phyloP scores from a whole-genome alignment of 2,329 filamentous ascomycete genomes.

The Pseudogymnoascus sp. region DNA sequence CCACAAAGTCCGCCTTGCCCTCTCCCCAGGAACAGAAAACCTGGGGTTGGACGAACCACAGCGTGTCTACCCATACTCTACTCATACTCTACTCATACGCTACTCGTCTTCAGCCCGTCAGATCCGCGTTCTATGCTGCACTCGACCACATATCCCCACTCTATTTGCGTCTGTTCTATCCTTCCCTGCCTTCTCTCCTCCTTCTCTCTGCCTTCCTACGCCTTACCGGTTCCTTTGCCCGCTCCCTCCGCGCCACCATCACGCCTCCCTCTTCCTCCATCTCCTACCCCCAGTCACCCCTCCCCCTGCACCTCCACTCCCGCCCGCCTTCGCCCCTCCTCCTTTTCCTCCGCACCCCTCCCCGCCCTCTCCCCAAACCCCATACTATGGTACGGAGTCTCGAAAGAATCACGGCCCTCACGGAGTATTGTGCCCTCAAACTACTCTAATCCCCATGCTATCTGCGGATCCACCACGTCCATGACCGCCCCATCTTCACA shows the following conservation, averaged over 20 bases:
- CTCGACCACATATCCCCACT: neutral
- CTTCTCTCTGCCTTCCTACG: neutral
- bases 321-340: neutral
- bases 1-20: neutral
- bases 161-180: conserved; percentile 2
- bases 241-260: conserved; percentile 10
- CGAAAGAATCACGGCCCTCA: neutral
- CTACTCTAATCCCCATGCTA: conserved; percentile 2
- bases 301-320: neutral
- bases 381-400: neutral
- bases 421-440: neutral
- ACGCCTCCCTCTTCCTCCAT: neutral
- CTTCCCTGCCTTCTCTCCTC: neutral
- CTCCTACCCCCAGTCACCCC: neutral
- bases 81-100: neutral
- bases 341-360: neutral
- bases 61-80: neutral
- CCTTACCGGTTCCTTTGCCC: conserved; percentile 13
- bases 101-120: neutral
- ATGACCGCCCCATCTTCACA: neutral
- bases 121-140: neutral
- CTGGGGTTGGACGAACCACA: conserved; percentile 4
- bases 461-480: neutral
- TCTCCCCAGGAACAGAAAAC: neutral
- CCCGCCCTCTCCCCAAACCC: neutral